Base-by-base conservation (phyloP, 148 eudicot species). In the Rhododendron kiyosumense region DNA sequence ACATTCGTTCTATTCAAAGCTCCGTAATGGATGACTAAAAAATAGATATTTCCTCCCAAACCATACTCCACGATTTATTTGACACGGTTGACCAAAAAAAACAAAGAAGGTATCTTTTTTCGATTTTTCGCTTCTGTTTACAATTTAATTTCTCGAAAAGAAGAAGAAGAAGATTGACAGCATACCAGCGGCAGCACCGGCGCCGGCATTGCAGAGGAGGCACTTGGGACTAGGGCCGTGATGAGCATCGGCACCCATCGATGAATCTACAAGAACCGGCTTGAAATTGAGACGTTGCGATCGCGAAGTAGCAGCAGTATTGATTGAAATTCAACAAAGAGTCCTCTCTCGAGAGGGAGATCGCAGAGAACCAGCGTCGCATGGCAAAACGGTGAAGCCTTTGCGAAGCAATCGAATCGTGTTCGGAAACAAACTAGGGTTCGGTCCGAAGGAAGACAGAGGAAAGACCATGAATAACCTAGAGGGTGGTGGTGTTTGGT, bases 181-280 rank as follows among this genome's bases (percentile, higher is more conserved):
- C 83, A 45, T 86, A 96, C 96, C 98, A 5, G 99, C 98, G 24
- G 98, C 95, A 3, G 99, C 99, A 52, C 99, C 99, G 49, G 98
- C 96, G 1, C 93, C 96, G 52, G 98, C 99, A 87, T 96, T 94
- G 89, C 98, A 96, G 45, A 96, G 94, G 54, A 96, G 76, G 48
- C 79, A 88, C 84, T 81, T 89, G 49, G 96, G 83, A 86, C 89
- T 89, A 85, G 92, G 93, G 84, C 28, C 85, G 85, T 91, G 93
- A 87, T 91, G 85, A 86, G 90, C 91, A 41, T 87, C 91, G 30
- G 86, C 85, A 13, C 88, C 86, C 93, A 91, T 91, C 24, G 83
- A 30, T 59, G 57, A 82, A 89, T 82, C 69, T 46, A 83, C 22
- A 79, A 8, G 48, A 82, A 84, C 6, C 78, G 77, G 41, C 41